Percentiles rank a stretch among this genome's conserved stretches.
phyloP scores from a whole-genome alignment of 192 early-diverging fungal genomes.

The Entomortierella parvispora region DNA sequence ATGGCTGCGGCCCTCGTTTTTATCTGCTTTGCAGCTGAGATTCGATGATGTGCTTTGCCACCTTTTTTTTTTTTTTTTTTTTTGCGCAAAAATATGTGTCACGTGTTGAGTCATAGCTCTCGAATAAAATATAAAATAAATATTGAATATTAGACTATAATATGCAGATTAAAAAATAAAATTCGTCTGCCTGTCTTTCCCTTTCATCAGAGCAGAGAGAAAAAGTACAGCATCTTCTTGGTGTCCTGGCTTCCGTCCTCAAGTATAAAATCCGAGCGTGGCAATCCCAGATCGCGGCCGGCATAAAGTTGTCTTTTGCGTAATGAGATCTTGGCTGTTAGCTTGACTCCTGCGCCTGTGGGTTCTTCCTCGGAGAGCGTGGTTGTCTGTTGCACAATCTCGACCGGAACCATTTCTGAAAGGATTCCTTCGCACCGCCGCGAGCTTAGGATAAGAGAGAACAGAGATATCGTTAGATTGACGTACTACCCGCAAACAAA shows the following conservation, averaged over 20 bases:
- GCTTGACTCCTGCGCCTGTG: not conserved
- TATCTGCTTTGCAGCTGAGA: not conserved
- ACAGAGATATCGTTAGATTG: no score
- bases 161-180: not conserved
- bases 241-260: slow-evolving; percentile 21
- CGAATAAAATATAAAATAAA: no score
- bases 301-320: slow-evolving; percentile 11
- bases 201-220: slow-evolving; percentile 33
- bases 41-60: slow-evolving; percentile 4
- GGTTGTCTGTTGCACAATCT: slow-evolving; percentile 1
- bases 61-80: not conserved
- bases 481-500: no score
- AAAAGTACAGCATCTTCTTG: slow-evolving; percentile 45
- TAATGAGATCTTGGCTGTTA: not conserved
- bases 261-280: slow-evolving; percentile 6
- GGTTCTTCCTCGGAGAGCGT: not conserved
- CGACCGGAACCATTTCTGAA: slow-evolving; percentile 20
- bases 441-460: not conserved
- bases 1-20: not conserved
- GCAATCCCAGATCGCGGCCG: slow-evolving; percentile 2
- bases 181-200: no score
- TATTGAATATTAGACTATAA: not conserved
- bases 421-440: slow-evolving; percentile 30
- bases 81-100: not conserved
- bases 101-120: no score